Conservation (phyloP, 2,329 filamentous ascomycete genomes). For the Chaetomium strumarium region DNA sequence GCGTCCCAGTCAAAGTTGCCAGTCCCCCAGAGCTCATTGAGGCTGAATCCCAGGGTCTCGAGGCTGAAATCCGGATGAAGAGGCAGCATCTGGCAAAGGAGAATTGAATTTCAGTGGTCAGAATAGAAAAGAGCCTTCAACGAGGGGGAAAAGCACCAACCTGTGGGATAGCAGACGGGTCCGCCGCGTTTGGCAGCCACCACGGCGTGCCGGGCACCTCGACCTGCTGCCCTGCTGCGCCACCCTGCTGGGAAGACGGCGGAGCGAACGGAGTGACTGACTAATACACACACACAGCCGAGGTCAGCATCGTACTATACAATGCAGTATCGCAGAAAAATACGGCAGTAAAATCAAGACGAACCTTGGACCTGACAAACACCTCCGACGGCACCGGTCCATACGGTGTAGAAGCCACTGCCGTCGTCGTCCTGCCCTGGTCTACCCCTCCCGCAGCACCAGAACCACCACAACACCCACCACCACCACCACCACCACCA, state of each 20-base stretch:
- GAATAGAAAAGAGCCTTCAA: slow-evolving; percentile 20
- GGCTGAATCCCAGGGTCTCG: slow-evolving; percentile 47
- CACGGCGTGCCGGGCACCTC: slow-evolving; percentile 25
- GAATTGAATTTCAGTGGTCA: slow-evolving; percentile 33
- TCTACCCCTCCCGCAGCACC: not conserved
- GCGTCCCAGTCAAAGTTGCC: slow-evolving; percentile 24
- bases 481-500: not conserved
- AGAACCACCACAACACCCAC: not conserved
- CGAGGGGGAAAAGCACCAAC: slow-evolving; percentile 27
- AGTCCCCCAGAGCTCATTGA: slow-evolving; percentile 52
- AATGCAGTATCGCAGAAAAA: no score
- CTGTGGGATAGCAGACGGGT: slow-evolving; percentile 33
- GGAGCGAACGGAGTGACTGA: slow-evolving; percentile 23
- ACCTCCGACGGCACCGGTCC: slow-evolving; percentile 5
- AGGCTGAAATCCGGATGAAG: slow-evolving; percentile 50
- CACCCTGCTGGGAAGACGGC: slow-evolving; percentile 17
- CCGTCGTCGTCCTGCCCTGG: not conserved
- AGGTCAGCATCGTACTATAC: not conserved
- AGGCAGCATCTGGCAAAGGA: slow-evolving; percentile 27
- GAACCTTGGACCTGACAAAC: slow-evolving; percentile 20
- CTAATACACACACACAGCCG: slow-evolving; percentile 2
- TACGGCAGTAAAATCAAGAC: not conserved
- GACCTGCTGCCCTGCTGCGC: slow-evolving; percentile 9
- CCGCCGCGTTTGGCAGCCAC: slow-evolving; percentile 27
- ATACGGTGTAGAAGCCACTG: slow-evolving; percentile 1